phyloP scores from a whole-genome alignment of 2,329 filamentous ascomycete genomes.

The Fusarium lyarnte region DNA sequence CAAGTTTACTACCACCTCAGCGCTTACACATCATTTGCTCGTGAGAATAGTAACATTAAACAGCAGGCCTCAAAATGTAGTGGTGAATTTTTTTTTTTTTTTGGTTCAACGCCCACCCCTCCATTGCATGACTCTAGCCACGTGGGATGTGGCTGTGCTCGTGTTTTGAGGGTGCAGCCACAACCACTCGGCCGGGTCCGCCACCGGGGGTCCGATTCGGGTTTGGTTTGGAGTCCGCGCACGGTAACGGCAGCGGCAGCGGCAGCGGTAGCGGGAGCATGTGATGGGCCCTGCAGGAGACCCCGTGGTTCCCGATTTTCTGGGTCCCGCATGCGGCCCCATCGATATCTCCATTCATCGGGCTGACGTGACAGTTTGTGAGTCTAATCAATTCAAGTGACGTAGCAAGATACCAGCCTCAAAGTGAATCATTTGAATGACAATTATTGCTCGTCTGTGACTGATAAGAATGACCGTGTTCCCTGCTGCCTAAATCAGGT shows the following conservation, averaged over 20 bases:
- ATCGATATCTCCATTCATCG: not conserved
- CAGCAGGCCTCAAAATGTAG: conserved; percentile 31
- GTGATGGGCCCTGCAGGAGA: conserved; percentile 37
- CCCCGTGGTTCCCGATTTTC: conserved; percentile 30
- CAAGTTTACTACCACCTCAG: conserved; percentile 18
- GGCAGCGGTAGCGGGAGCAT: conserved; percentile 8
- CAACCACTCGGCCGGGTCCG: conserved; percentile 41
- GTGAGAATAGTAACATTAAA: not conserved
- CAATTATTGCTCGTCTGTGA: not conserved
- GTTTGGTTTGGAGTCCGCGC: conserved; percentile 18
- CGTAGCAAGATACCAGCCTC: not conserved
- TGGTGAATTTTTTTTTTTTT: not conserved
- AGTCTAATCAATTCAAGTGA: conserved; percentile 2
- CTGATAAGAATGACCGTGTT: not conserved
- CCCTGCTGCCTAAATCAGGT: conserved; percentile 5
- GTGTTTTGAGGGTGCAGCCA: not conserved
- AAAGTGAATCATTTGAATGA: not conserved
- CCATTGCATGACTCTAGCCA: conserved; percentile 24
- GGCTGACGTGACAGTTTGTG: not conserved
- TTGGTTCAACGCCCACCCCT: not conserved
- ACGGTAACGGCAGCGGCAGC: not conserved
- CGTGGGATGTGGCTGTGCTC: conserved; percentile 40
- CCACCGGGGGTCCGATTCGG: conserved; percentile 38
- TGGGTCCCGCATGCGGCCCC: conserved; percentile 18
- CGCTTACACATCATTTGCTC: conserved; percentile 22